Evolutionary conservation across 176 grass and related monocot genomes (phyloP).

Genomic region (Musa beccarii): DNA sequence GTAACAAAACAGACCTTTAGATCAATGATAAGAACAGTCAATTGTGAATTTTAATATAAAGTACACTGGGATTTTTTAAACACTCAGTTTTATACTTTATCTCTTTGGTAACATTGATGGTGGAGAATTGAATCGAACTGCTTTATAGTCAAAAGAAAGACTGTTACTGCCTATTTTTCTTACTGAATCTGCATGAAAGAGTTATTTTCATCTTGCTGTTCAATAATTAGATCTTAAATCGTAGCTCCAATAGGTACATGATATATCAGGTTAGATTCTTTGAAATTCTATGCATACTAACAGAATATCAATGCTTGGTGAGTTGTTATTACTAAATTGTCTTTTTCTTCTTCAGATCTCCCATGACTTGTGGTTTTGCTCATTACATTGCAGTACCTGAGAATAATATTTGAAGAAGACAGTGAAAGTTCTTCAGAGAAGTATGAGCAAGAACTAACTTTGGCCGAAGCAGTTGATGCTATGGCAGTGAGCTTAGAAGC

Average conservation of each 20-base stretch:
- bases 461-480: conserved; percentile 69
- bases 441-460: conserved; percentile 70
- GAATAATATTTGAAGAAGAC: conserved; percentile 68
- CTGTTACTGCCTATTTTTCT: neutral
- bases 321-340: neutral
- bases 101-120: neutral
- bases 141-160: neutral
- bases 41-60: neutral
- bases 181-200: neutral
- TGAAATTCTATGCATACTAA: neutral
- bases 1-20: neutral
- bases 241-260: too few relatives aligned
- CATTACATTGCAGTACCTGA: conserved; percentile 45
- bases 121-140: neutral
- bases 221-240: neutral
- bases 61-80: neutral
- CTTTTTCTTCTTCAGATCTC: neutral
- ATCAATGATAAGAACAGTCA: neutral
- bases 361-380: neutral
- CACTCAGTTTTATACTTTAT: neutral
- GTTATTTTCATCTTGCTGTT: neutral
- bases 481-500: conserved; percentile 69
- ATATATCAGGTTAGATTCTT: neutral
- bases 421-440: conserved; percentile 53
- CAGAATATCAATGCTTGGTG: too few relatives aligned